Base-by-base conservation (phyloP, 2,329 filamentous ascomycete genomes). In the Sordariomycetes sp. region DNA sequence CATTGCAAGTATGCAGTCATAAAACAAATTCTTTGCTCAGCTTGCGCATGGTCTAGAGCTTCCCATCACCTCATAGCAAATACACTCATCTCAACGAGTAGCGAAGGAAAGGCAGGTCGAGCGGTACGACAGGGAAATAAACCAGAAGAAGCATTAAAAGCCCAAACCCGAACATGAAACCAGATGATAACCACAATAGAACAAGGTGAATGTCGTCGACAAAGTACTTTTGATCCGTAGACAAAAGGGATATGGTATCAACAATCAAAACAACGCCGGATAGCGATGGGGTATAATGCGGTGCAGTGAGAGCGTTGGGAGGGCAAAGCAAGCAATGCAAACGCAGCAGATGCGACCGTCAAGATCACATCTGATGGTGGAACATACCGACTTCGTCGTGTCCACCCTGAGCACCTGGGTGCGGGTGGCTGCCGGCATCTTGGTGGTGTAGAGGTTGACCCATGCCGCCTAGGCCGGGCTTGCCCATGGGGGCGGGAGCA, bases 381-480 rank as follows among this genome's bases (percentile, higher is more conserved):
- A 88, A 94, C 87, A 93, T 94, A 94, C 87, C 87, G 79, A 87
- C 87, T 76, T 92, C 86, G 54, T 88, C 83, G 58, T 71, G 72
- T 63, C 75, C 77, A 60, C 75, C 72, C 49, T 70, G 69, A 55
- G 66, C 70, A 54, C 76, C 80, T 5, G 42, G 31, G 32, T 44
- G 42, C 9, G 27, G 31, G 20, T 26, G 53, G 32, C 53, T 46
- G n/a, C n/a, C n/a, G n/a, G n/a, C n/a, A 42, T 59, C 55, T 43
- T 87, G 78, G 59, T 86, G 87, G 61, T 92, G 85, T 60, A 75
- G 69, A 41, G 65, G 61, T 41, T 68, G 64, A 47, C 79, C 76
- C 75, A 88, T 77, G 57, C 67, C 71, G 45, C 68, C 64, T 59
- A 84, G 70, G 43, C 72, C 73, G 46, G 78, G 73, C 59, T 82